phyloP scores from a whole-genome alignment of 2,329 filamentous ascomycete species.

The Fusarium setosum region DNA sequence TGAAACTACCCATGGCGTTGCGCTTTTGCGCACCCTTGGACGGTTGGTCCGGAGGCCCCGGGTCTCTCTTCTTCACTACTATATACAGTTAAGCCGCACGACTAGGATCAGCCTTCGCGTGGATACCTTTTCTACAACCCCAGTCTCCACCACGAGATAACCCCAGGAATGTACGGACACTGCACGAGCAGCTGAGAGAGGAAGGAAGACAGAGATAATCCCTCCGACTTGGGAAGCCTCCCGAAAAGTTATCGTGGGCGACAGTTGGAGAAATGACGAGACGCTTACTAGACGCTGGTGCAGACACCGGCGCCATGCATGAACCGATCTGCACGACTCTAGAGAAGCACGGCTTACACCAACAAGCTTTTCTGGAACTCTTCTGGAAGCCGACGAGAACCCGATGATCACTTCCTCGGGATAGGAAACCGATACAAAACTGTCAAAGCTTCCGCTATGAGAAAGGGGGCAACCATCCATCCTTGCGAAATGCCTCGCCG shows the following conservation, averaged over 20 bases:
- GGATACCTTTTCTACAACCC: no score
- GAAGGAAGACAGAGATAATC: no score
- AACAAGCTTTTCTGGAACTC: background rate
- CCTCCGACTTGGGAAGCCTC: no score
- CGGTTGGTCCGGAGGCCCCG: background rate
- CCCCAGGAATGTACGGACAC: no score
- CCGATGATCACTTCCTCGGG: background rate
- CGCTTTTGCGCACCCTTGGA: background rate
- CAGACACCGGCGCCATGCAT: no score
- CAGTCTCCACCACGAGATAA: no score
- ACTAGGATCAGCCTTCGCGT: background rate
- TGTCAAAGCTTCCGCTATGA: background rate
- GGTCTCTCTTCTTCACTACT: background rate
- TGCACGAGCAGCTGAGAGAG: no score
- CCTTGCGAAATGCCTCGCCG: background rate
- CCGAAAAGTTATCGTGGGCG: no score
- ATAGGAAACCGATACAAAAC: background rate
- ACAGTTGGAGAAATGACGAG: no score
- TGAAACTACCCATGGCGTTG: background rate
- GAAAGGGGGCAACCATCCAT: background rate
- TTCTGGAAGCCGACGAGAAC: background rate
- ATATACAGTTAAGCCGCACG: background rate
- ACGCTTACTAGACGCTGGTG: no score
- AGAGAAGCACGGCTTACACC: background rate
- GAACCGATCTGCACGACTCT: background rate